Percentiles rank a stretch among this genome's conserved stretches.
Evolutionary conservation across 805 yeast genomes (phyloP).

Genomic region (Wickerhamiella spandovensis): DNA sequence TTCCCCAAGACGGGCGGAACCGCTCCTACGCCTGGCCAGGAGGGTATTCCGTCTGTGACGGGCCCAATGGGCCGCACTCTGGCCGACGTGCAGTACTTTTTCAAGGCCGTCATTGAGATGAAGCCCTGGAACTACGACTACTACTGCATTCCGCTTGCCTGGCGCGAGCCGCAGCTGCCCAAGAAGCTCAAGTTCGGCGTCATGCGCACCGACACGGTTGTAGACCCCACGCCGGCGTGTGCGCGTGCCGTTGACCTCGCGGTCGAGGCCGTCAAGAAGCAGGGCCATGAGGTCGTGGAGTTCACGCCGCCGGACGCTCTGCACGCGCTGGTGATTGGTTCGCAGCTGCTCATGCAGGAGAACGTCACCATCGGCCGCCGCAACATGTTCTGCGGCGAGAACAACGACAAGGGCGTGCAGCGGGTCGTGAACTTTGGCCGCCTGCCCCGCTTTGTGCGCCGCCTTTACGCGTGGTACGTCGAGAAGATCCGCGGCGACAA

Average conservation of each 20-base stretch:
- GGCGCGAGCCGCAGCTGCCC: slow-evolving; percentile 33
- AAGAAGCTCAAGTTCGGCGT: slow-evolving; percentile 35
- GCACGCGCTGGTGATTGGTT: slow-evolving; percentile 45
- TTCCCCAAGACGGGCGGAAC: slow-evolving; percentile 32
- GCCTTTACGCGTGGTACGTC: slow-evolving; percentile 26
- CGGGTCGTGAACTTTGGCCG: slow-evolving; percentile 22
- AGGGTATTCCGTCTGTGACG: slow-evolving; percentile 27
- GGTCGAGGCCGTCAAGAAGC: slow-evolving; percentile 28
- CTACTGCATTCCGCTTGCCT: slow-evolving; percentile 34
- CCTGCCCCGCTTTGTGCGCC: slow-evolving; percentile 25
- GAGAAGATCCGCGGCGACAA: slow-evolving; percentile 24
- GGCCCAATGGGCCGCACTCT: slow-evolving; percentile 34
- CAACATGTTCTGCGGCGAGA: slow-evolving; percentile 22
- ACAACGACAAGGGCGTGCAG: slow-evolving; percentile 26
- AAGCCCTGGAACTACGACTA: slow-evolving; percentile 48
- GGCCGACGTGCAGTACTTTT: slow-evolving; percentile 37
- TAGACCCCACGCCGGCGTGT: slow-evolving; percentile 38
- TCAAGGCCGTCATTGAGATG: slow-evolving; percentile 33
- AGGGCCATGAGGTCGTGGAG: slow-evolving; percentile 36
- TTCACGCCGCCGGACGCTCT: slow-evolving; percentile 38
- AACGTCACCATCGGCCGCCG: slow-evolving; percentile 21
- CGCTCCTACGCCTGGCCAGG: slow-evolving; percentile 34
- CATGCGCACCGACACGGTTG: slow-evolving; percentile 35
- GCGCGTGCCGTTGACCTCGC: slow-evolving; percentile 28
- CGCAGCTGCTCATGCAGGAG: slow-evolving; percentile 28